phyloP scores from a whole-genome alignment of 441 rosid species.

The Kokia cookei region DNA sequence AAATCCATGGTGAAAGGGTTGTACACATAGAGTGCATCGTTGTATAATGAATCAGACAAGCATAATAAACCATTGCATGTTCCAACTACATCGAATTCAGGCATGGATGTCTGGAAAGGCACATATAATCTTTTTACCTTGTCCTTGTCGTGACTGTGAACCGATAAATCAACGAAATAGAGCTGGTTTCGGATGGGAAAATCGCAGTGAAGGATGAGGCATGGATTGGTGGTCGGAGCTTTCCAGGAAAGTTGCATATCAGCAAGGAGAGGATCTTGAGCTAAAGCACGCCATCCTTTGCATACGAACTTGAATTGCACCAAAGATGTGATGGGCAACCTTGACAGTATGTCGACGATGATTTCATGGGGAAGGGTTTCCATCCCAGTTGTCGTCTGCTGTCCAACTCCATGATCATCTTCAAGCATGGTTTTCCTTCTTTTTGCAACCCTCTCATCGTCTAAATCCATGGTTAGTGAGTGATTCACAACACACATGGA shows the following conservation, averaged over 20 bases:
- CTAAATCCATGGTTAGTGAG: constrained; percentile 9
- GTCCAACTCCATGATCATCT: not conserved
- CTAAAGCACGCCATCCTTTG: constrained; percentile 55
- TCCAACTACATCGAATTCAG: constrained; percentile 74
- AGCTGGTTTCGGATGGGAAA: constrained; percentile 65
- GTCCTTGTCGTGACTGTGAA: constrained; percentile 10
- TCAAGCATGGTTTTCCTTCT: constrained; percentile 14
- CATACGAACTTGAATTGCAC: constrained; percentile 66
- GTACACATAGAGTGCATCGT: constrained; percentile 54
- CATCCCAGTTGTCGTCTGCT: constrained; percentile 21
- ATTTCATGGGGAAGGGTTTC: constrained; percentile 67
- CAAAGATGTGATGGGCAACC: constrained; percentile 66
- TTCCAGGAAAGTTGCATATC: constrained; percentile 20
- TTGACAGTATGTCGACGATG: constrained; percentile 53
- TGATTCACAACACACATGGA: constrained; percentile 2
- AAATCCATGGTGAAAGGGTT: constrained; percentile 67
- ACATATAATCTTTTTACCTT: constrained; percentile 42
- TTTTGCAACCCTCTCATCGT: constrained; percentile 8
- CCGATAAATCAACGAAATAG: constrained; percentile 53
- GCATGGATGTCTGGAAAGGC: constrained; percentile 50
- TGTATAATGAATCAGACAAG: constrained; percentile 58
- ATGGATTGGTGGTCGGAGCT: constrained; percentile 26
- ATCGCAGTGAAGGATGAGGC: constrained; percentile 79
- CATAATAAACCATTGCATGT: constrained; percentile 74
- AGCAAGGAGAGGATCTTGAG: constrained; percentile 37